These are phyloP conservation scores for Phytophthora lateralis DNA, from an alignment of 352 stramenopile genomes.

Conservation along the genomic window DNA sequence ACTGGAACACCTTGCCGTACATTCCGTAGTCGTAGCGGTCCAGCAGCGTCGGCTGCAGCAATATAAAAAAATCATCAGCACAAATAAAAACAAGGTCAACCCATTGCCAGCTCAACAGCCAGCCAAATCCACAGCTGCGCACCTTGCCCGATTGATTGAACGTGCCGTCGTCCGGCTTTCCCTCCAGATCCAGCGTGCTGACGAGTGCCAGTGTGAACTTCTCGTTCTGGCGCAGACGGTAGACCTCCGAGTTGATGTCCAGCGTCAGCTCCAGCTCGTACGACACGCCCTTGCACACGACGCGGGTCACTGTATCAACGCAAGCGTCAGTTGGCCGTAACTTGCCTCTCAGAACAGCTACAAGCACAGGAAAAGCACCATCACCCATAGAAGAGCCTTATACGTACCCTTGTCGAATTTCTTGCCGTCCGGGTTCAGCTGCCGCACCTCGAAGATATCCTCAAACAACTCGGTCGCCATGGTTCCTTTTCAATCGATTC, in stretches of 20 bases:
- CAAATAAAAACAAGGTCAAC: constrained; percentile 9
- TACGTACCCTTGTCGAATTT: constrained; percentile 94
- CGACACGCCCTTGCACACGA: constrained; percentile 96
- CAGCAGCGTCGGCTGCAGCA: constrained; percentile 84
- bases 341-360: constrained; percentile 2
- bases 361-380: neutral
- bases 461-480: constrained; percentile 96
- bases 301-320: constrained; percentile 86
- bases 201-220: constrained; percentile 97
- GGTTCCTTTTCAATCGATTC: constrained; percentile 6
- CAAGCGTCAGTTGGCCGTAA: constrained; percentile 14
- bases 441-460: constrained; percentile 98
- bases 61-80: constrained; percentile 5
- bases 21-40: constrained; percentile 99
- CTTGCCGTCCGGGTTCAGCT: constrained; percentile 98
- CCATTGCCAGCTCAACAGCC: neutral
- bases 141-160: constrained; percentile 93
- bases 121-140: constrained; percentile 2
- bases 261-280: constrained; percentile 98
- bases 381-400: neutral
- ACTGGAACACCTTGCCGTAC: constrained; percentile 98
- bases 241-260: constrained; percentile 98
- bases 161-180: constrained; percentile 94
- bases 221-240: constrained; percentile 94
- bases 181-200: constrained; percentile 96